A percentile compares a stretch with the other conserved stretches of the same genome.
These are phyloP conservation scores for Cucurbitaria berberidis DNA, from an alignment of 2,329 filamentous ascomycete species.

Conservation along the genomic window DNA sequence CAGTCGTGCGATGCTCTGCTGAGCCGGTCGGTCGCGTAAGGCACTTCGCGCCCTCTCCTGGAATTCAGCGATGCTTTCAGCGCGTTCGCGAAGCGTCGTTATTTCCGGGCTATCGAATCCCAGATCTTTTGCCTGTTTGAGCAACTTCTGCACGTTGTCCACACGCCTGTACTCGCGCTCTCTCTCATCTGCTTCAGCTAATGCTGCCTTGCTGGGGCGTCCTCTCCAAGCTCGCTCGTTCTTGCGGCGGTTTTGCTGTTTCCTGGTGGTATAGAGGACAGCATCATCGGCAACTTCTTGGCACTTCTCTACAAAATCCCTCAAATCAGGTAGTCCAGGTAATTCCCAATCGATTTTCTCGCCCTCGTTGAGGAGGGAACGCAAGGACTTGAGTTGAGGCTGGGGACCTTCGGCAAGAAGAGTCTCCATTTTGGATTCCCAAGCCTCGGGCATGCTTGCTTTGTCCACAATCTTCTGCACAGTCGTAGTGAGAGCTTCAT, in stretches of 20 bases:
- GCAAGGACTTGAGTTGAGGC: conserved; percentile 84
- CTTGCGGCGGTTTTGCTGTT: conserved; percentile 96
- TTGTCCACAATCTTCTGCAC: conserved; percentile 84
- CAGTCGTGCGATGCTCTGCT: conserved; percentile 70
- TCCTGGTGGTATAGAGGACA: conserved; percentile 92
- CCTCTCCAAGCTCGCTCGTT: conserved; percentile 86
- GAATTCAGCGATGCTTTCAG: conserved; percentile 83
- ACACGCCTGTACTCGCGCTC: conserved; percentile 86
- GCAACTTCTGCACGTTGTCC: conserved; percentile 83
- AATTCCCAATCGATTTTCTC: conserved; percentile 94
- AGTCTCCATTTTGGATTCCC: conserved; percentile 89
- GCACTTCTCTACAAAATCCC: conserved; percentile 91
- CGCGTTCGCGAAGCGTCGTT: conserved; percentile 80
- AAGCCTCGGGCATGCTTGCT: conserved; percentile 81
- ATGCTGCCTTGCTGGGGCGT: conserved; percentile 64
- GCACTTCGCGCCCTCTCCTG: conserved; percentile 75
- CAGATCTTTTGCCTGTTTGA: conserved; percentile 82
- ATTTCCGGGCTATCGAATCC: conserved; percentile 96
- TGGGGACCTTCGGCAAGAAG: conserved; percentile 82
- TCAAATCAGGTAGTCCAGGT: conserved; percentile 79
- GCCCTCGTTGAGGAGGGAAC: conserved; percentile 85
- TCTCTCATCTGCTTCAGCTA: conserved; percentile 81
- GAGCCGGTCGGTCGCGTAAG: conserved; percentile 62
- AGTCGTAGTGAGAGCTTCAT: conserved; percentile 69
- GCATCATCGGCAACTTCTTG: conserved; percentile 98